Evolutionary conservation across 176 grass and related monocot species (phyloP), one percentile per base, ranked within the genome.

Genomic region (Aechmea fasciata): DNA sequence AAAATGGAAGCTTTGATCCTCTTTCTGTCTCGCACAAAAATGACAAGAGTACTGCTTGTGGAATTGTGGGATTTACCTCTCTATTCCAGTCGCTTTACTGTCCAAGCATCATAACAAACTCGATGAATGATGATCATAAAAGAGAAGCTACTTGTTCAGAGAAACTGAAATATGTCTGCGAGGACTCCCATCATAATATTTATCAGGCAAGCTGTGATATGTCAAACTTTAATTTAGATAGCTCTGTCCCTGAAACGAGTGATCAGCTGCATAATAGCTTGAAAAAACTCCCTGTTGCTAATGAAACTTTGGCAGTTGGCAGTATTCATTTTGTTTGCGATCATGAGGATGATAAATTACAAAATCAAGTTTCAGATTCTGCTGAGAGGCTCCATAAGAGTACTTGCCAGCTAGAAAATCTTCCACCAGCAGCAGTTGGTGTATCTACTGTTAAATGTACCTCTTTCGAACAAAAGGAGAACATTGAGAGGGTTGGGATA

Each of bases 11-110:
- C 57, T 82, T 79, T 59, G 65, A 55, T 73, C 65, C 79, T 73
- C 22, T 69, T 76, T 51, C 79, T 29, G 13, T 54, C 20, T 64
- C 73, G 50, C 51, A 80, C 59, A 63, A 90, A 19, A 81, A 69
- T 10, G 63, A 68, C 26, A 69, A 57, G 13, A 67, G 63, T 48
- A 8, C 77, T 80, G 73, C 82, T 47, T 24, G 78, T 48, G 72
- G 65, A 28, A 67, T 79, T 70, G 61, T 66, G 49, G 86, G 93
- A 41, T 92, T 97, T 70, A 81, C 73, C 52, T 85, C 86, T 50
- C 82, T 87, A 33, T 97, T 97, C 29, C 77, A 90, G 59, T 67
- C 93, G 57, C 73, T 97, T 70, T 90, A 97, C 81, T 59, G 52
- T 62, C 86, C 76, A 55, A 92, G 73, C 18, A 57, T 73, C 73